These are phyloP conservation scores for Sindora glabra DNA, from an alignment of 306 rosid species.

Conservation along the genomic window DNA sequence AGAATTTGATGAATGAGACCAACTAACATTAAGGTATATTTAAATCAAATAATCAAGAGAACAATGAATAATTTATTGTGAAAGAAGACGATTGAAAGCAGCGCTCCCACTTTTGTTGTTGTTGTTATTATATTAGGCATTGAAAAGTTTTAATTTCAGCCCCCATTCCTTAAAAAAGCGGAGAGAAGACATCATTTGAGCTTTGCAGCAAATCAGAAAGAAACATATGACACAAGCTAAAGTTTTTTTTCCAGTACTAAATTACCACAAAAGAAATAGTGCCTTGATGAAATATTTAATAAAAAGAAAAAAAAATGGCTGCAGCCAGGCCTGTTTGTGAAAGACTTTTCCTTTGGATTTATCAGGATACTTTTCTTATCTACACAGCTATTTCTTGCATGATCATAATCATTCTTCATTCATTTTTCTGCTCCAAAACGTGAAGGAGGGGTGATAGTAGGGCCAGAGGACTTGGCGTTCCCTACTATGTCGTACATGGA, in stretches of 20 bases:
- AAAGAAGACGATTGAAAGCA: too few relatives aligned
- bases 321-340: constrained; percentile 2
- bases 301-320: neutral
- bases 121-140: too few relatives aligned
- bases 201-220: neutral
- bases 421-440: constrained; percentile 22
- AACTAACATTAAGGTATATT: too few relatives aligned
- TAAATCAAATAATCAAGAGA: too few relatives aligned
- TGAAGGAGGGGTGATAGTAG: constrained; percentile 25
- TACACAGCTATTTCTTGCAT: constrained; percentile 27
- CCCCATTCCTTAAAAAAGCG: neutral
- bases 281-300: neutral
- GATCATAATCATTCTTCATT: constrained; percentile 33
- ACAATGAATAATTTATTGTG: too few relatives aligned
- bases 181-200: constrained; percentile 4
- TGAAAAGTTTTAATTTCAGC: neutral
- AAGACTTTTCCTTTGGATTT: constrained; percentile 19
- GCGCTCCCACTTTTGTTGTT: too few relatives aligned
- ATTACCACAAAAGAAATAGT: neutral
- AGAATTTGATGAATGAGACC: too few relatives aligned
- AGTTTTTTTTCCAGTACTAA: neutral
- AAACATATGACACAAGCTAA: neutral
- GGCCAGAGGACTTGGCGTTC: constrained; percentile 20
- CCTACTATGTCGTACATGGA: constrained; percentile 18
- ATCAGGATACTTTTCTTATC: constrained; percentile 22